These are phyloP conservation scores for Inga oerstediana DNA, from an alignment of 306 rosid species.

Conservation along the genomic window DNA sequence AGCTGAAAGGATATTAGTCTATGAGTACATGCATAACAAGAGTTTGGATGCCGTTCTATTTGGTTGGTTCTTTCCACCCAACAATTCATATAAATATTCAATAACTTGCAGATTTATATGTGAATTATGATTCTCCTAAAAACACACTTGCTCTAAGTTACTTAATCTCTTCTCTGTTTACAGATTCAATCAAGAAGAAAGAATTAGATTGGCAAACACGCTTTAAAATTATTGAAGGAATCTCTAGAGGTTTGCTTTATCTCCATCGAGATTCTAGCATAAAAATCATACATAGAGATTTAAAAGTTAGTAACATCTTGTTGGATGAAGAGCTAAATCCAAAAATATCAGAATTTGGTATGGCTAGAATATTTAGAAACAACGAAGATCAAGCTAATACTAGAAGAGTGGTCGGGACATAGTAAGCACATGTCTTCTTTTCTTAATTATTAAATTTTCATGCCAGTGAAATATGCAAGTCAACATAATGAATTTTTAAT, in stretches of 20 bases:
- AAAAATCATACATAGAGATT: conserved; percentile 6
- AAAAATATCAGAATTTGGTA: neutral
- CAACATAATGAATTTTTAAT: neutral
- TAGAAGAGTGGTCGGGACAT: neutral
- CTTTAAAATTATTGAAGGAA: neutral
- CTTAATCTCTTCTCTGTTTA: neutral
- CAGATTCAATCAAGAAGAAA: neutral
- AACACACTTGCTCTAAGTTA: neutral
- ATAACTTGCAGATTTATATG: neutral
- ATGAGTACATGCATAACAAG: neutral
- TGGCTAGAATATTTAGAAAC: neutral
- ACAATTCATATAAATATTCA: neutral
- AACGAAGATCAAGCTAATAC: neutral
- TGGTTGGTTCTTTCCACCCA: neutral
- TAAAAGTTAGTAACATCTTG: neutral
- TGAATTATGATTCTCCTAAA: neutral
- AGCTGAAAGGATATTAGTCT: neutral
- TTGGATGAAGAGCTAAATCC: neutral
- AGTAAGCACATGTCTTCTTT: neutral
- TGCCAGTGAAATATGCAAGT: neutral
- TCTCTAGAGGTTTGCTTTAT: neutral
- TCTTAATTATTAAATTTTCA: neutral
- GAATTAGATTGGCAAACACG: neutral
- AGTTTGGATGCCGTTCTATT: neutral
- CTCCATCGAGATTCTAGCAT: conserved; percentile 2